These are phyloP conservation scores for Microascus cirrosus DNA, from an alignment of 2,329 filamentous ascomycete species.

Conservation along the genomic window DNA sequence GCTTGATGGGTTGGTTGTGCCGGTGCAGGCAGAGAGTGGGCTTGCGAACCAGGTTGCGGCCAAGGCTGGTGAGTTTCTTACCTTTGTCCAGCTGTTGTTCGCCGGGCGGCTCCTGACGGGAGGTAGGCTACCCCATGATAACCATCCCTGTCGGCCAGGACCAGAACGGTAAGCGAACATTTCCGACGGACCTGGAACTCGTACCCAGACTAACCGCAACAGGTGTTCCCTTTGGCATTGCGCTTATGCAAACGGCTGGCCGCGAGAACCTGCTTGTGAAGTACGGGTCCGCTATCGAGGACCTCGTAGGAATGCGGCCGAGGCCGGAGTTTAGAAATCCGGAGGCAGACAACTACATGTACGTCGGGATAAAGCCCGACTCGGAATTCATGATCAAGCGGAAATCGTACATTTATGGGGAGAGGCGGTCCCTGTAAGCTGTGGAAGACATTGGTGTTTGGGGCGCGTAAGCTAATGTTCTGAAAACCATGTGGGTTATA, in stretches of 20 bases:
- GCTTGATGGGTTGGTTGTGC: conserved; percentile 56
- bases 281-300: conserved; percentile 53
- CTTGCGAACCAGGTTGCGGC: conserved; percentile 61
- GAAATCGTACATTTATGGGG: neutral
- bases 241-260: conserved; percentile 49
- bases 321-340: neutral
- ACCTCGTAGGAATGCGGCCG: conserved; percentile 22
- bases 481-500: no score
- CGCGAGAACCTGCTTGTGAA: conserved; percentile 44
- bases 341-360: conserved; percentile 3
- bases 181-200: neutral
- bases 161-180: conserved; percentile 16
- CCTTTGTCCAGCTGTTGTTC: neutral
- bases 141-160: conserved; percentile 54
- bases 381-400: neutral
- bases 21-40: conserved; percentile 45
- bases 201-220: neutral
- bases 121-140: conserved; percentile 48
- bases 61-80: conserved; percentile 43
- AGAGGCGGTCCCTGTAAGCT: neutral
- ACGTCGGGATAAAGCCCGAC: neutral
- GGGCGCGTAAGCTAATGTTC: no score
- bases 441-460: neutral
- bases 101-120: neutral
- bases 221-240: conserved; percentile 29